Percentiles rank a stretch among this genome's conserved stretches.
Evolutionary conservation across 176 grass and related monocot genomes (phyloP).

Genomic region (Lolium rigidum): DNA sequence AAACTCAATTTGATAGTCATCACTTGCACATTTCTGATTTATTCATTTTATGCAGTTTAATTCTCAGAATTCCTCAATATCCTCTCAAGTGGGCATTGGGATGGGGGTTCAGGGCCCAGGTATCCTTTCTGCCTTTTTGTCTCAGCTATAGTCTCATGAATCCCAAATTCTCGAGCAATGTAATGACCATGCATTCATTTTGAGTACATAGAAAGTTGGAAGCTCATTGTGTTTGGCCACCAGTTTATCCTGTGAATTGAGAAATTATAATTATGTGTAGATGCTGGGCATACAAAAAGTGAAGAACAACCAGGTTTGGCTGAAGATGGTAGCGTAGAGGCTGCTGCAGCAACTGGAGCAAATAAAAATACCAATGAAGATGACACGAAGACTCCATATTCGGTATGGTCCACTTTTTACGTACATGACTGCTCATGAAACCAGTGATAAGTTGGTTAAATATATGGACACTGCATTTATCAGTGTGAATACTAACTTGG

Average conservation of each 20-base stretch:
- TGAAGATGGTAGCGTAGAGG: constrained; percentile 68
- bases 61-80: constrained; percentile 71
- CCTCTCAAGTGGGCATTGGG: constrained; percentile 68
- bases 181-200: constrained; percentile 27
- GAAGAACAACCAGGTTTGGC: constrained; percentile 66
- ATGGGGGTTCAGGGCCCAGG: constrained; percentile 73
- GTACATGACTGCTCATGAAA: neutral
- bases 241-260: constrained; percentile 20
- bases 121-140: constrained; percentile 52
- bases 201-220: constrained; percentile 36
- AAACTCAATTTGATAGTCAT: neutral
- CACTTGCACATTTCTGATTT: constrained; percentile 28
- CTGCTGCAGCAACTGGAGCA: constrained; percentile 50
- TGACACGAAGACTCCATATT: constrained; percentile 61
- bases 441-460: constrained; percentile 7
- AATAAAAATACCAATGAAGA: constrained; percentile 83
- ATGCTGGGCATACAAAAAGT: constrained; percentile 63
- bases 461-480: neutral
- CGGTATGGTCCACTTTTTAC: constrained; percentile 51
- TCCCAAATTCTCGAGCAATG: constrained; percentile 40
- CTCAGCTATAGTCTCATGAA: constrained; percentile 30
- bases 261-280: constrained; percentile 53
- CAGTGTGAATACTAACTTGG: neutral
- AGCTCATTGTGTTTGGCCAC: constrained; percentile 19
- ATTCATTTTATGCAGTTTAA: constrained; percentile 71